A percentile compares a stretch with the other conserved stretches of the same genome.
phyloP scores from a whole-genome alignment of 192 early-diverging fungal species.

The Dissophora ornata region DNA sequence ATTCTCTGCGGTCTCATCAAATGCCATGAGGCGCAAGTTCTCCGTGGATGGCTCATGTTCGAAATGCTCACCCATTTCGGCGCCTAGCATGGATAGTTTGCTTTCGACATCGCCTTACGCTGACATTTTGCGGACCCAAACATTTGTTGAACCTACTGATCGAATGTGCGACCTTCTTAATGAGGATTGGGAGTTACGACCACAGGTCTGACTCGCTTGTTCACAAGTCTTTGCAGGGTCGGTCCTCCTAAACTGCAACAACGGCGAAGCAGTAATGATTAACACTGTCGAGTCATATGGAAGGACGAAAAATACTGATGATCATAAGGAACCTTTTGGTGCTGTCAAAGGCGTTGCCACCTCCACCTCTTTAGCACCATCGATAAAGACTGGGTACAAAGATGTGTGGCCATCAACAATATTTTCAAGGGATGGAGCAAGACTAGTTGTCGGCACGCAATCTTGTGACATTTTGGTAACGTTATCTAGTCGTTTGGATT shows the following conservation, averaged over 20 bases:
- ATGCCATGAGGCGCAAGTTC: too few relatives aligned
- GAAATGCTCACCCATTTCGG: too few relatives aligned
- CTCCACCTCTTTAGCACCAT: slow-evolving; percentile 23
- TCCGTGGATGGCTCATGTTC: too few relatives aligned
- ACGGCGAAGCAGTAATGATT: slow-evolving; percentile 28
- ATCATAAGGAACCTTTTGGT: slow-evolving; percentile 35
- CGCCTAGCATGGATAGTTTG: slow-evolving; percentile 10
- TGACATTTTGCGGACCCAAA: slow-evolving; percentile 6
- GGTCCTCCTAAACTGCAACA: slow-evolving; percentile 26
- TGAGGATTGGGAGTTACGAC: slow-evolving; percentile 34
- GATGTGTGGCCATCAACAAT: slow-evolving; percentile 44
- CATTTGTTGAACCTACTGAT: slow-evolving; percentile 4
- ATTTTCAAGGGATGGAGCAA: slow-evolving; percentile 5
- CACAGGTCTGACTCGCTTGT: slow-evolving; percentile 26
- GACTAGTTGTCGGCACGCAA: slow-evolving; percentile 12
- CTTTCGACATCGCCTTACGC: slow-evolving; percentile 14
- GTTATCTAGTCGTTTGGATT: slow-evolving; percentile 42
- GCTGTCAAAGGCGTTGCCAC: slow-evolving; percentile 16
- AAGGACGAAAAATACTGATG: slow-evolving; percentile 29
- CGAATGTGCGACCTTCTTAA: slow-evolving; percentile 18
- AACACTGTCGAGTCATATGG: slow-evolving; percentile 52
- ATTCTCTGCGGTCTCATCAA: too few relatives aligned
- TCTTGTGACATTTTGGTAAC: slow-evolving; percentile 28
- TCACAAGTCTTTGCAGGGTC: slow-evolving; percentile 23
- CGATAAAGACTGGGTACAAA: slow-evolving; percentile 19